Evolutionary conservation across 179 eudicot genomes (phyloP).

Genomic region (Heliamphora pulchella): DNA sequence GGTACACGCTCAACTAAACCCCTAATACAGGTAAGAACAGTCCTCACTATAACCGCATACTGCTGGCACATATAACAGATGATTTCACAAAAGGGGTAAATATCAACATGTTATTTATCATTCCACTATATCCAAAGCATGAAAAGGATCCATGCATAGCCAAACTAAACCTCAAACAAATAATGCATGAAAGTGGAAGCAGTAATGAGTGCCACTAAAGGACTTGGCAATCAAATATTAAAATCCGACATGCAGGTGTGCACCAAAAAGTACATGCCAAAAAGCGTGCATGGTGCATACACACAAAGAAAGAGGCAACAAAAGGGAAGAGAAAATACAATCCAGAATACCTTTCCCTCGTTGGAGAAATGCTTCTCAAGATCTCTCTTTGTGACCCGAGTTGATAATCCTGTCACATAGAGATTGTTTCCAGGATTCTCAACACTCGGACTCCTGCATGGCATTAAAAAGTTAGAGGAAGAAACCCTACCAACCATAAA

Average conservation of each 20-base stretch:
- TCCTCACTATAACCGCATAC: not conserved
- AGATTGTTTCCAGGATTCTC: slow-evolving; percentile 95
- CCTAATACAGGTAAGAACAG: not conserved
- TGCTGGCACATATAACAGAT: not conserved
- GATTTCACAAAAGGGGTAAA: too few relatives aligned
- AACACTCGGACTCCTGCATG: slow-evolving; percentile 61
- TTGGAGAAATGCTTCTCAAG: slow-evolving; percentile 79
- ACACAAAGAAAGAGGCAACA: not conserved
- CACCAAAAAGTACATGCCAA: not conserved
- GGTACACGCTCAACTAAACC: not conserved
- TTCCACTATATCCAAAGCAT: not conserved
- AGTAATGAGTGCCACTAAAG: not conserved
- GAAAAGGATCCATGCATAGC: not conserved
- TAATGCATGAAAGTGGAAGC: not conserved
- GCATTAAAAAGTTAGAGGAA: not conserved
- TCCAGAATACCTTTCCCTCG: slow-evolving; percentile 67
- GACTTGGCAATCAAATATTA: not conserved
- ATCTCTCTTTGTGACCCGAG: slow-evolving; percentile 69
- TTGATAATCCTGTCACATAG: slow-evolving; percentile 85
- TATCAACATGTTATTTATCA: too few relatives aligned
- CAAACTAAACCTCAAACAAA: not conserved
- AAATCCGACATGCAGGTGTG: not conserved
- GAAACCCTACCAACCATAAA: not conserved
- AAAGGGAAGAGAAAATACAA: not conserved
- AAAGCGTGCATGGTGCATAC: not conserved